Conservation (phyloP, 2,329 filamentous ascomycete species). For the Elsinoe arachidis region DNA sequence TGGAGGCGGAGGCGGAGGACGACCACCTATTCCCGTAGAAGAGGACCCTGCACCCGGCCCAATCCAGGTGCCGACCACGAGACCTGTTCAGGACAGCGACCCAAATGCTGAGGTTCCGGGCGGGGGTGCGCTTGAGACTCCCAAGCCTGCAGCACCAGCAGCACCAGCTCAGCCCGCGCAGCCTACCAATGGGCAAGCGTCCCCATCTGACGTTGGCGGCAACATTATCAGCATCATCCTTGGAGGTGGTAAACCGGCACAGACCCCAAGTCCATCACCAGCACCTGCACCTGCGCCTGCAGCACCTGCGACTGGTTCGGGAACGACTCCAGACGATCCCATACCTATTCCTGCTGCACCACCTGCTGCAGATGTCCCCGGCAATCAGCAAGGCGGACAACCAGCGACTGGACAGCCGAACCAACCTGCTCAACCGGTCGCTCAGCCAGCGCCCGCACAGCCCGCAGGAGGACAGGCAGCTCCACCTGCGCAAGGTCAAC, state of each 20-base stretch:
- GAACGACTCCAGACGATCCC: not conserved
- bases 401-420: not conserved
- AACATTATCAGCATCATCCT: slow-evolving; percentile 5
- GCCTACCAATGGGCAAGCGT: not conserved
- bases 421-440: not conserved
- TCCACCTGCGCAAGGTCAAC: not conserved
- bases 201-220: not conserved
- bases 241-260: not conserved
- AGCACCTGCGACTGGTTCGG: not conserved
- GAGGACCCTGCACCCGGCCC: slow-evolving; percentile 47
- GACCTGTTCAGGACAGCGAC: slow-evolving; percentile 36
- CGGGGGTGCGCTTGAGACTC: not conserved
- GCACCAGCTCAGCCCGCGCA: slow-evolving; percentile 3
- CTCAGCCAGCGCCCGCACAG: not conserved
- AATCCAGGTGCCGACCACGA: slow-evolving; percentile 40
- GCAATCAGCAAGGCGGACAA: not conserved
- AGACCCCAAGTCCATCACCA: not conserved
- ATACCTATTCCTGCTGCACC: not conserved
- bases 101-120: slow-evolving; percentile 18
- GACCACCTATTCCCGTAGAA: slow-evolving; percentile 41
- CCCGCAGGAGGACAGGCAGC: not conserved
- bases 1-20: slow-evolving; percentile 42
- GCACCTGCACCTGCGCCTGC: not conserved
- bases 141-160: not conserved
- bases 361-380: not conserved